phyloP scores from a whole-genome alignment of 78 protist genomes.

The Dictyostelium brefeldianum region DNA sequence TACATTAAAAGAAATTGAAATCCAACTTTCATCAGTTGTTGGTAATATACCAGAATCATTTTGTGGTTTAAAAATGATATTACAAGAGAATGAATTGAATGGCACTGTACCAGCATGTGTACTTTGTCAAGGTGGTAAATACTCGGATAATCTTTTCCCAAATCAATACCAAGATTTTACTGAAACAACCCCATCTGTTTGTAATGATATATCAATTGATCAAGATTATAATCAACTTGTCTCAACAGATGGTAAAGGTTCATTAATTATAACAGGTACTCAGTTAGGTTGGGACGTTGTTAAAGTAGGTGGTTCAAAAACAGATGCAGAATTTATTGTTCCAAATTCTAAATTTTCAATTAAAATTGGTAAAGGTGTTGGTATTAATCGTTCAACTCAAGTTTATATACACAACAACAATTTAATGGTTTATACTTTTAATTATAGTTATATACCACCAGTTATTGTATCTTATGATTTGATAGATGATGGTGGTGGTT shows the following conservation, averaged over 20 bases:
- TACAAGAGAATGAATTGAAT: not conserved
- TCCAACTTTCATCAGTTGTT: not conserved
- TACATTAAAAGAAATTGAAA: too few relatives aligned
- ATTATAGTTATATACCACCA: not conserved
- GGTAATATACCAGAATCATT: not conserved
- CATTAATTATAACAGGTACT: not conserved
- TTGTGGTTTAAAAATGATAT: not conserved
- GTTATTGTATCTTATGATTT: not conserved
- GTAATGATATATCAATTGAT: not conserved
- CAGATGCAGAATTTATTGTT: not conserved
- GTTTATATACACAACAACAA: not conserved
- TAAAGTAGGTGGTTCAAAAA: too few relatives aligned
- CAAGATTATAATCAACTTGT: not conserved
- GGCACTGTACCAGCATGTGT: not conserved
- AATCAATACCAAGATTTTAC: not conserved
- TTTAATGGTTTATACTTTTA: not conserved
- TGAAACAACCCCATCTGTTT: not conserved
- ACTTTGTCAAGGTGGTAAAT: not conserved
- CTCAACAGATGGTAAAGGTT: not conserved
- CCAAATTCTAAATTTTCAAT: not conserved
- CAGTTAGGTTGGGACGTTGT: not conserved
- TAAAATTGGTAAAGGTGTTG: not conserved
- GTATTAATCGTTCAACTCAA: not conserved
- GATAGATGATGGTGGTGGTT: too few relatives aligned
- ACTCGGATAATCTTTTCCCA: not conserved